phyloP scores from a whole-genome alignment of 768 basidiomycete genomes.

The Rhizopogon vesiculosus region DNA sequence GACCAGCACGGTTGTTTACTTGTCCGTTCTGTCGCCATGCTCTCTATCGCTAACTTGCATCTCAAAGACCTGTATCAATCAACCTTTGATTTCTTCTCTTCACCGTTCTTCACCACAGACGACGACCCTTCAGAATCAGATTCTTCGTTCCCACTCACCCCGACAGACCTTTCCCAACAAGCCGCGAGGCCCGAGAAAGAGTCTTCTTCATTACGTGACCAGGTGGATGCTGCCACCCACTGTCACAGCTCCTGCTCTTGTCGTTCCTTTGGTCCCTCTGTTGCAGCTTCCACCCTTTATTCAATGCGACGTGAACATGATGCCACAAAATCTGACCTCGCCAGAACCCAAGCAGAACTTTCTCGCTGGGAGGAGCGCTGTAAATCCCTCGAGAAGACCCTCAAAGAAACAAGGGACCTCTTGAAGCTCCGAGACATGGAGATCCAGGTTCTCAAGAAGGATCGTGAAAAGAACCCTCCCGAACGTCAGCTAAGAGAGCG shows the following conservation, averaged over 20 bases:
- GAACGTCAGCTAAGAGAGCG: slow-evolving; percentile 19
- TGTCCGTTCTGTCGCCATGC: slow-evolving; percentile 36
- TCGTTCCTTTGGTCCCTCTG: slow-evolving; percentile 32
- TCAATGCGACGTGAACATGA: slow-evolving; percentile 52
- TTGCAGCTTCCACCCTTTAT: slow-evolving; percentile 36
- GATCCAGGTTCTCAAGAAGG: slow-evolving; percentile 47
- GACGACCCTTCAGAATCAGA: slow-evolving; percentile 21
- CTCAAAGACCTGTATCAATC: slow-evolving; percentile 46
- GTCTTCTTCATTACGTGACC: slow-evolving; percentile 43
- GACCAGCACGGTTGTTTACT: slow-evolving; percentile 22
- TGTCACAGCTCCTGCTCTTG: slow-evolving; percentile 27
- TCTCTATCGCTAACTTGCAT: slow-evolving; percentile 42
- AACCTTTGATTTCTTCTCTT: slow-evolving; percentile 56
- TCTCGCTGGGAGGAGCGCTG: slow-evolving; percentile 58
- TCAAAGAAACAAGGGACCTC: slow-evolving; percentile 60
- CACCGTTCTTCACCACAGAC: slow-evolving; percentile 29
- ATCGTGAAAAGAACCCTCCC: slow-evolving; percentile 26
- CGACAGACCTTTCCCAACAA: slow-evolving; percentile 17
- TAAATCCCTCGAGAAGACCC: slow-evolving; percentile 54
- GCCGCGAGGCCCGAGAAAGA: slow-evolving; percentile 37
- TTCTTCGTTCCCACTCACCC: slow-evolving; percentile 21
- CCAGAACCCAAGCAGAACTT: slow-evolving; percentile 49
- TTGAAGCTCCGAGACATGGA: slow-evolving; percentile 56
- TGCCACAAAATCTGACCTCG: slow-evolving; percentile 48
- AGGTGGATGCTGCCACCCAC: slow-evolving; percentile 29